Percentiles rank a stretch among this genome's conserved stretches.
Conservation (phyloP, 2,329 filamentous ascomycete species). For the Fusarium cicatricum region DNA sequence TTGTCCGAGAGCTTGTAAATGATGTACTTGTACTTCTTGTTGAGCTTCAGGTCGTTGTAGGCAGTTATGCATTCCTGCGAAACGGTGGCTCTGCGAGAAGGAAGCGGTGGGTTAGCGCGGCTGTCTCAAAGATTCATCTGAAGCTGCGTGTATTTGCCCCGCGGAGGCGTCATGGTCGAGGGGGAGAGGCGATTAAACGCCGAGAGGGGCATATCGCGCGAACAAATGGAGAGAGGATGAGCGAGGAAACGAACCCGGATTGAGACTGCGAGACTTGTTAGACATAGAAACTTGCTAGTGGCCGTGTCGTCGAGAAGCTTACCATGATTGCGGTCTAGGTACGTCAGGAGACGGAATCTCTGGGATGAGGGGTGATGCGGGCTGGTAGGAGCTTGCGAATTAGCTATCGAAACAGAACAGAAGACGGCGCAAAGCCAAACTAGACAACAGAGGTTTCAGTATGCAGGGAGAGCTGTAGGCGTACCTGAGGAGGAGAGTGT, state of each 20-base stretch:
- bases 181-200: slow-evolving; percentile 20
- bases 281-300: slow-evolving; percentile 17
- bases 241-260: slow-evolving; percentile 63
- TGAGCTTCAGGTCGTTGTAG: slow-evolving; percentile 86
- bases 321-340: slow-evolving; percentile 51
- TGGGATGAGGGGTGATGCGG: slow-evolving; percentile 39
- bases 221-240: slow-evolving; percentile 6
- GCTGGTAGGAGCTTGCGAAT: slow-evolving; percentile 38
- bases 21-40: slow-evolving; percentile 84
- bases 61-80: slow-evolving; percentile 73
- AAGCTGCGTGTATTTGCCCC: slow-evolving; percentile 32
- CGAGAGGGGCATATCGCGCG: slow-evolving; percentile 20
- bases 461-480: slow-evolving; percentile 3
- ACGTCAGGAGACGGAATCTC: slow-evolving; percentile 42
- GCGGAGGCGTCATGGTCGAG: slow-evolving; percentile 35
- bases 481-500: slow-evolving; percentile 29
- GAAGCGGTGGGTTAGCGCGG: slow-evolving; percentile 37
- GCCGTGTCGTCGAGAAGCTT: slow-evolving; percentile 42
- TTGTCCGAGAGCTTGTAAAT: slow-evolving; percentile 88
- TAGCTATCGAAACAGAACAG: slow-evolving; percentile 32
- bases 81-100: slow-evolving; percentile 69
- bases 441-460: not conserved
- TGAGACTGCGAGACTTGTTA: slow-evolving; percentile 61
- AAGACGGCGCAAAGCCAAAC: not conserved
- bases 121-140: slow-evolving; percentile 20